Conservation (phyloP, 2,329 filamentous ascomycete species). For the Botryotinia convoluta region DNA sequence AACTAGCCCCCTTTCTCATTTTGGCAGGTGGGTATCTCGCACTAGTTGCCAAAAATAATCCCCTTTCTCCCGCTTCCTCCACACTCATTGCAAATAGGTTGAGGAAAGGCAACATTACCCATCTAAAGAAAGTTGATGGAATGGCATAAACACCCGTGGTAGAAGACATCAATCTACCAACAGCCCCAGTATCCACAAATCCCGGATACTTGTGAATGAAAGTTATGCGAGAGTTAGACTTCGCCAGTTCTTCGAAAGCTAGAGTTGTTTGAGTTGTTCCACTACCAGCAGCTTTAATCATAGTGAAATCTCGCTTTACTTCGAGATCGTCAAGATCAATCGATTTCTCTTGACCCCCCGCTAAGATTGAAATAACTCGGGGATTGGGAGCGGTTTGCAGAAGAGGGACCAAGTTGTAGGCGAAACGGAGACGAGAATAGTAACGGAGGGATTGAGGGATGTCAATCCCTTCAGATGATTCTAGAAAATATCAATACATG, state of each 20-base stretch:
- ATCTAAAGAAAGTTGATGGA: constrained; percentile 27
- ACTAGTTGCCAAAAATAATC: constrained; percentile 42
- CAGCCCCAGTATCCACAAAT: constrained; percentile 35
- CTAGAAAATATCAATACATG: constrained; percentile 35
- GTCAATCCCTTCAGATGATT: constrained; percentile 57
- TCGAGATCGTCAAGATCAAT: constrained; percentile 47
- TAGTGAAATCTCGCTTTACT: constrained; percentile 38
- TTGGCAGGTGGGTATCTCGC: constrained; percentile 36
- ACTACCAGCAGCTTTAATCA: constrained; percentile 45
- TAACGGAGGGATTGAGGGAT: constrained; percentile 50
- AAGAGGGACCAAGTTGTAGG: constrained; percentile 55
- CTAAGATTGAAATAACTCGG: constrained; percentile 54
- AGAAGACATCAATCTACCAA: constrained; percentile 30
- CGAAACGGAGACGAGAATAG: constrained; percentile 58
- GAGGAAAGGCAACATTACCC: constrained; percentile 33
- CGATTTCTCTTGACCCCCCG: constrained; percentile 52
- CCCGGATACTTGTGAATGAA: constrained; percentile 45
- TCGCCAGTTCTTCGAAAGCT: constrained; percentile 49
- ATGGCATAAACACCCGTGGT: constrained; percentile 31
- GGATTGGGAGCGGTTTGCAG: constrained; percentile 46
- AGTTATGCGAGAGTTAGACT: constrained; percentile 43
- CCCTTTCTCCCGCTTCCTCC: constrained; percentile 42
- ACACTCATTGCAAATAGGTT: constrained; percentile 35
- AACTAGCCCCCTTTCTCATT: constrained; percentile 23
- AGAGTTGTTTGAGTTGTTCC: constrained; percentile 52